Evolutionary conservation across 495 filamentous ascomycete species (phyloP), one percentile per base, ranked within the genome.

Genomic region (Penicillium malachiteum): DNA sequence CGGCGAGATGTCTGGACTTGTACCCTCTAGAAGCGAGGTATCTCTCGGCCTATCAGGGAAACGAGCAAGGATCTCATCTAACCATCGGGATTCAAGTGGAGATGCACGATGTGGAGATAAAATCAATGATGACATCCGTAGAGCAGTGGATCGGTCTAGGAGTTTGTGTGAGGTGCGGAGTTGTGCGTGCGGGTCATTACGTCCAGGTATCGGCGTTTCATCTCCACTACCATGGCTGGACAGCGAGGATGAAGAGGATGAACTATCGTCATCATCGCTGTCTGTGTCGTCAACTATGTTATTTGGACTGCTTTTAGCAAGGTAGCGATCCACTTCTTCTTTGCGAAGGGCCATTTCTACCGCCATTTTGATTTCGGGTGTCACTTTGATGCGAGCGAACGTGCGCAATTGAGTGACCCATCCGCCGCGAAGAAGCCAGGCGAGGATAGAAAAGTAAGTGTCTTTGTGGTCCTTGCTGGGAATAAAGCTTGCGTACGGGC

Each of bases 391-490:
- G 76, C 92, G 92, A 3, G 87, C 90, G 63, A 93, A 97, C 12
- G 89, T 89, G 51, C 92, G 85, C 1, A 98, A 79, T 68, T 96
- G 91, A 1, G 87, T 94, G 0, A 96, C 93, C 87, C 93, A 96
- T 26, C 91, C 91, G 51, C 89, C 88, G 48, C 91, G 87, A 66
- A 97, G 81, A 16, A 97, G 77, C 91, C 92, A 98, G 11, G 89
- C 91, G 6, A 98, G 76, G 64, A 97, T 96, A 12, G 88, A 78
- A 60, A 97, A 85, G 71, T 96, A 98, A 2, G 85, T 83, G 30
- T 84, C 81, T 33, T 93, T 89, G 70, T 97, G 92, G 60, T 92
- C 89, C 66, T 91, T 90, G 66, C 86, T 90, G 7, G 94, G 95
- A 44, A 91, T 92, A 58, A 94, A 85, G 44, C 77, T 78, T 56